Base-by-base conservation (phyloP, 345 rosid species). In the Populus simonii region DNA sequence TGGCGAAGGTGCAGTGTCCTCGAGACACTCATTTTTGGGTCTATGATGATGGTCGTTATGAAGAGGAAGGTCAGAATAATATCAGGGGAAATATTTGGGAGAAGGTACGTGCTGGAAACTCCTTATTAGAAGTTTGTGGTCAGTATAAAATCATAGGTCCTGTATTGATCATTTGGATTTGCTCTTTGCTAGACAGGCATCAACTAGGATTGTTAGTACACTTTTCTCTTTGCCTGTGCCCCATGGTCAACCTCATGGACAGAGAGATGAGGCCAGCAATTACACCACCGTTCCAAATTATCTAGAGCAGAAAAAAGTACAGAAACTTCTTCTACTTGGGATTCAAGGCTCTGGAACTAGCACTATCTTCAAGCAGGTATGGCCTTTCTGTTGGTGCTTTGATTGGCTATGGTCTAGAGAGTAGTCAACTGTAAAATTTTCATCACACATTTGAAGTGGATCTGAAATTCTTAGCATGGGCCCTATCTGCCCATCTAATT, bases 191-290 rank as follows among this genome's bases (percentile, higher is more conserved):
- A 80, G 89, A 69, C 91, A 96, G 99, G 98, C 98, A 79, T 89
- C 95, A 72, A 94, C 95, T 6, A 88, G 98, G 82, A 90, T 96
- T 76, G 78, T 92, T 67, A 89, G 92, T 89, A 79, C 92, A 66
- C 73, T 96, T 83, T 88, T 96, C 83, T 96, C 99, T 39, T 88
- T 96, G 90, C 99, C 98, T 8, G 91, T 96, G 69, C 98, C 82
- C 65, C 90, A 84, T 2, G 92, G 91, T 75, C 97, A 90, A 81
- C 88, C 95, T 49, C 91, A 84, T 6, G 93, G 91, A 73, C 78
- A 39, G 39, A 89, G 91, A 71, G 96, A 92, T 80, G 95, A 95
- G 76, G 80, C 91, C 38, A 91, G 97, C 84, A 91, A 80, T 87
- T 89, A 90, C 80, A 83, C 85, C 20, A 84, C 89, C 2, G 85